Conservation (phyloP, 169 alveolate genomes). For the Plasmodium blacklocki region DNA sequence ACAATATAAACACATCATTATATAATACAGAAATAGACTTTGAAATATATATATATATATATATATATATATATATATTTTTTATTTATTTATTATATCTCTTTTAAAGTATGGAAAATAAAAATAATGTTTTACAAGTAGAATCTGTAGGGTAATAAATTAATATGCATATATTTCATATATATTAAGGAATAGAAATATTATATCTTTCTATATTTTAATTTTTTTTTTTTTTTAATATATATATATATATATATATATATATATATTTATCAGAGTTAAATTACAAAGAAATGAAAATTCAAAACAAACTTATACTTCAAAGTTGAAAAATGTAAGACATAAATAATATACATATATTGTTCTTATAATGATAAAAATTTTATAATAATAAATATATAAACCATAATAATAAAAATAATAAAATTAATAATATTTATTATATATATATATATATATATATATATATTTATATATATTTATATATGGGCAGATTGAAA, state of each 20-base stretch:
- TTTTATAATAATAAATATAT: too few species aligned
- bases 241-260: background rate
- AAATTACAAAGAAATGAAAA: too few species aligned
- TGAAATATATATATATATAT: background rate
- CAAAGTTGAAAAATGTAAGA: too few species aligned
- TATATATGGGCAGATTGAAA: background rate
- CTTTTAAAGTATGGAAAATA: slow-evolving; percentile 30
- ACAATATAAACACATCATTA: too few species aligned
- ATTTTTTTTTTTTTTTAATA: background rate
- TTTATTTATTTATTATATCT: slow-evolving; percentile 2
- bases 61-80: slow-evolving; percentile 1
- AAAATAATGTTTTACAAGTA: slow-evolving; percentile 19
- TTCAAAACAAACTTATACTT: too few species aligned
- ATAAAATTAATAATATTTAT: background rate
- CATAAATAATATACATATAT: too few species aligned
- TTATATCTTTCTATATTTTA: background rate
- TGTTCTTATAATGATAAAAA: too few species aligned
- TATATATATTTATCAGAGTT: background rate
- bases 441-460: too few species aligned
- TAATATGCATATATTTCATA: background rate
- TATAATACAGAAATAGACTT: too few species aligned
- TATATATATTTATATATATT: slow-evolving; percentile 5
- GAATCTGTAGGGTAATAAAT: slow-evolving; percentile 47
- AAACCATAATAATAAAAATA: background rate
- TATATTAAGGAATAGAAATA: too few species aligned